A percentile compares a stretch with the other conserved stretches of the same genome.
These are phyloP conservation scores for Ulmus americana DNA, from an alignment of 331 rosid genomes.

Conservation along the genomic window DNA sequence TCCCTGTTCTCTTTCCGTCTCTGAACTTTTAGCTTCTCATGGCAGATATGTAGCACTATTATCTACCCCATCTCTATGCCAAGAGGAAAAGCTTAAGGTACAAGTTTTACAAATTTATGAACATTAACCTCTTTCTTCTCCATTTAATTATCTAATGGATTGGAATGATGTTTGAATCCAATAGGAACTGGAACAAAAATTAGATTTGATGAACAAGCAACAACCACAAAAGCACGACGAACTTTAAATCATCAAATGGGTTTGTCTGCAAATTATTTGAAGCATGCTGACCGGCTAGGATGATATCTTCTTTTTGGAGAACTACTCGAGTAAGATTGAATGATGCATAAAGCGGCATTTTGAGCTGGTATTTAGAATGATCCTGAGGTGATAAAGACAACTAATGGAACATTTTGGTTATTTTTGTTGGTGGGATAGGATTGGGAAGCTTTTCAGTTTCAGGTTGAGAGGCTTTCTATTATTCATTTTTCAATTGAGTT, in stretches of 20 bases:
- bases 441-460: slow-evolving; percentile 5
- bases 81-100: slow-evolving; percentile 83
- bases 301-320: slow-evolving; percentile 11
- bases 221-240: slow-evolving; percentile 67
- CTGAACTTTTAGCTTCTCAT: slow-evolving; percentile 20
- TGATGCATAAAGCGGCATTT: neutral
- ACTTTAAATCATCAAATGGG: slow-evolving; percentile 40
- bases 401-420: neutral
- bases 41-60: slow-evolving; percentile 79
- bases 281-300: slow-evolving; percentile 27
- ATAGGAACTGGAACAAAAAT: slow-evolving; percentile 80
- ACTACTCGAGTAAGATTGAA: neutral
- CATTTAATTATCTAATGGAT: slow-evolving; percentile 17
- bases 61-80: slow-evolving; percentile 76
- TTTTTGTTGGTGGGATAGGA: neutral
- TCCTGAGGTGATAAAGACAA: neutral
- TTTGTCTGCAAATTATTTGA: neutral
- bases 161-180: slow-evolving; percentile 16
- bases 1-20: neutral
- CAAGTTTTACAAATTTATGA: slow-evolving; percentile 1
- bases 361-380: neutral
- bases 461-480: neutral
- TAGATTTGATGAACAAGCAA: slow-evolving; percentile 59
- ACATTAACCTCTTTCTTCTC: slow-evolving; percentile 1
- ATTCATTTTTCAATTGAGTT: slow-evolving; percentile 21